A percentile compares a stretch with the other conserved stretches of the same genome.
These are phyloP conservation scores for Corymbia maculata DNA, from an alignment of 345 rosid genomes.

Conservation along the genomic window DNA sequence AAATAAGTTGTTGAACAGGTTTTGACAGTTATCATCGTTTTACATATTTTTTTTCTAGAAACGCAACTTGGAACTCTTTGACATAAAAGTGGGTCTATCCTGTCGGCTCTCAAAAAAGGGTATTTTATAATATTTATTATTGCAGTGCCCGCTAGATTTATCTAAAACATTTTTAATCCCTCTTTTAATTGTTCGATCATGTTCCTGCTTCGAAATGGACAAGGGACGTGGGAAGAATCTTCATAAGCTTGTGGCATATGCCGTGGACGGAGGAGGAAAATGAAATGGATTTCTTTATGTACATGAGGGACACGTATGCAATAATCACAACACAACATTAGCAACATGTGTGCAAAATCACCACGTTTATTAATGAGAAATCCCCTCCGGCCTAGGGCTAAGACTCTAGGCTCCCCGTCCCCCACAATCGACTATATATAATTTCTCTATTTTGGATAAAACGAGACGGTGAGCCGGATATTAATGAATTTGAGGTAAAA, in stretches of 20 bases:
- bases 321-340: background rate
- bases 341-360: background rate
- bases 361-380: background rate
- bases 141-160: background rate
- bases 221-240: background rate
- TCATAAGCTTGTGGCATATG: background rate
- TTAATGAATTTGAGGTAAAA: background rate
- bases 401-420: background rate
- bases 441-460: background rate
- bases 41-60: background rate
- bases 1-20: too few relatives aligned
- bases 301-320: background rate
- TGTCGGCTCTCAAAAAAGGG: background rate
- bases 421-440: background rate
- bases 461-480: background rate
- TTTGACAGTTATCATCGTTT: too few relatives aligned
- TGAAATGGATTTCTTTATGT: background rate
- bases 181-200: background rate
- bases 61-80: background rate
- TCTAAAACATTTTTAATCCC: background rate
- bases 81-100: background rate
- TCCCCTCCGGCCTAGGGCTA: background rate
- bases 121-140: background rate
- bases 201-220: background rate
- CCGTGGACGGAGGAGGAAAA: background rate